Evolutionary conservation across 495 filamentous ascomycete genomes (phyloP), one percentile per base, ranked within the genome.

Genomic region (Penicillium canescens): DNA sequence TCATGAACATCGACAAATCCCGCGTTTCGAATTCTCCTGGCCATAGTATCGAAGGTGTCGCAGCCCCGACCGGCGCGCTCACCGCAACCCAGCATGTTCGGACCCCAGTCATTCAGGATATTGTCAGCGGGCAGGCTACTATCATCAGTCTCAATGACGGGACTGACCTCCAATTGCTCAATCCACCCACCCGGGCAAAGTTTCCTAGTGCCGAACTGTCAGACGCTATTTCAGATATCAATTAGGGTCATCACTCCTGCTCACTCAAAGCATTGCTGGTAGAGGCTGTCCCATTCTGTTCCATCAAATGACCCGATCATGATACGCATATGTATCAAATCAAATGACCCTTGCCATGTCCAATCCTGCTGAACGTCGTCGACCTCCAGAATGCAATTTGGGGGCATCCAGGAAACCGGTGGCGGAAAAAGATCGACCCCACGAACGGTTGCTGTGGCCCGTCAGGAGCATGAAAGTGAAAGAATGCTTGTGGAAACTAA

Each of bases 101-200:
- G 35, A 7, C 48, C 52, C 36, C 45, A 60, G 8, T 63, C 26
- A 0, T 39, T 46, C 8, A 78, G 35, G 6, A 46, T 20, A 46
- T 65, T 69, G 38, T 57, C 59, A 14, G 61, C 61, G 18, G 47
- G 49, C n/a, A 71, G 50, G 36, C 63, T 69, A 34, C 65, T 60
- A 62, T 80, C 78, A 56, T 78, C 74, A 49, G 63, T 71, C 4
- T 51, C 45, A 16, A 72, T 65, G 48, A 52, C 42, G 45, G 66
- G 63, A 42, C 61, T 51, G 14, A 79, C 59, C 35, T 83, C 79
- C 52, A 79, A 74, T 40, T 78, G 57, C 50, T 83, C 80, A 34
- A 81, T 59, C 61, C 74, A 82, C 35, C 73, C 80, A 45, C 79
- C 78, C 1, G 79, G 80, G 50, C 64, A 63, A 16, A 62, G 58